Conservation (phyloP, 331 rosid genomes). For the Malus hybrid region DNA sequence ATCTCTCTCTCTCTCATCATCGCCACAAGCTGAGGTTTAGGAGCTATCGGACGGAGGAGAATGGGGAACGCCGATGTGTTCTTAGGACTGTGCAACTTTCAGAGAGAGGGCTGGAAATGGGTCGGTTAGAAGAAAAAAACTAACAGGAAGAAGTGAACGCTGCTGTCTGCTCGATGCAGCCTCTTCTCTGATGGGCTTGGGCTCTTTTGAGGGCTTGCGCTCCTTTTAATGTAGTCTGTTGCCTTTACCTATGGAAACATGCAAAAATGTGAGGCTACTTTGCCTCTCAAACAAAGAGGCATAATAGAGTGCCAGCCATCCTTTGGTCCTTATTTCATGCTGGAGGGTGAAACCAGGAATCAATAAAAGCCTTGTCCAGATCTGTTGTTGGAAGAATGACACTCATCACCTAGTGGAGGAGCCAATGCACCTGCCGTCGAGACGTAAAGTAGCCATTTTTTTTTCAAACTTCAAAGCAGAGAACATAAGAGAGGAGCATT, state of each 20-base stretch:
- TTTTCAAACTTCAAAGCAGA: neutral
- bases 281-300: constrained; percentile 66
- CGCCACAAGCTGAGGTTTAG: neutral
- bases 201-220: neutral
- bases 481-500: neutral
- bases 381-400: constrained; percentile 28
- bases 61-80: constrained; percentile 90
- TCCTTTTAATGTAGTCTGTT: constrained; percentile 45
- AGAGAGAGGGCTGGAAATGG: no score
- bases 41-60: constrained; percentile 10
- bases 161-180: no score
- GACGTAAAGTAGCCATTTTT: neutral
- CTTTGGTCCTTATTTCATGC: constrained; percentile 69
- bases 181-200: no score
- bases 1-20: neutral
- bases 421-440: constrained; percentile 3
- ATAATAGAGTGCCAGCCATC: constrained; percentile 56
- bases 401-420: constrained; percentile 4
- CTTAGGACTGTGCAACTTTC: constrained; percentile 81
- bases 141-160: no score
- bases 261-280: constrained; percentile 64
- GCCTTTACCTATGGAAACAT: constrained; percentile 63
- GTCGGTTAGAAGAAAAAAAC: no score
- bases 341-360: constrained; percentile 32
- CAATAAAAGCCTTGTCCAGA: constrained; percentile 31